Conservation (phyloP, 2,329 filamentous ascomycete genomes). For the Fusarium begoniae region DNA sequence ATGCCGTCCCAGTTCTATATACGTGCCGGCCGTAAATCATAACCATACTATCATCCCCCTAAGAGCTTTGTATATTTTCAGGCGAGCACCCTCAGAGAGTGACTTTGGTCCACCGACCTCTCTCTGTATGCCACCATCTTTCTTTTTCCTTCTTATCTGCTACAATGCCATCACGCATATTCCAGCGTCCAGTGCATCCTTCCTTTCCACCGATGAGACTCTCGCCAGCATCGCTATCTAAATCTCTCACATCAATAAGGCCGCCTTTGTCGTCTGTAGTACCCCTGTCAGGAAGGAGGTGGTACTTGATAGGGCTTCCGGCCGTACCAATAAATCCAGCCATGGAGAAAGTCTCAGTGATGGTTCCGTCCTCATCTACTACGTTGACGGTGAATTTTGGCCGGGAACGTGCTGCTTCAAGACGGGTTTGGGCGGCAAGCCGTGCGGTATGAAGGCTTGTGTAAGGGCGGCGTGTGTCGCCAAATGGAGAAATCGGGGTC, state of each 20-base stretch:
- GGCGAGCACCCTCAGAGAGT: slow-evolving; percentile 23
- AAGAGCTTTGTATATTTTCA: background rate
- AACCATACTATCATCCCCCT: background rate
- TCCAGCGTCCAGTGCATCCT: slow-evolving; percentile 60
- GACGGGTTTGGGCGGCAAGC: slow-evolving; percentile 70
- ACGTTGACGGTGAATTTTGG: slow-evolving; percentile 70
- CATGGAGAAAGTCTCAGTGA: slow-evolving; percentile 63
- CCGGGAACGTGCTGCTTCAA: slow-evolving; percentile 64
- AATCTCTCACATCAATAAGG: slow-evolving; percentile 61
- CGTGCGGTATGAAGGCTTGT: slow-evolving; percentile 63
- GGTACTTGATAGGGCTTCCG: slow-evolving; percentile 68
- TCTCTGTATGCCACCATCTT: slow-evolving; percentile 61
- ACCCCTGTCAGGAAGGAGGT: slow-evolving; percentile 65
- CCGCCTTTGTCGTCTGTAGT: slow-evolving; percentile 66
- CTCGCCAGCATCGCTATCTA: slow-evolving; percentile 60
- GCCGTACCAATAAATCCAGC: slow-evolving; percentile 70
- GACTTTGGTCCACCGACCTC: slow-evolving; percentile 53
- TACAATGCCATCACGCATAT: slow-evolving; percentile 48
- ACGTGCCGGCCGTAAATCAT: slow-evolving; percentile 32
- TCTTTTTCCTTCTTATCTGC: slow-evolving; percentile 60
- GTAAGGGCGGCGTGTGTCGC: slow-evolving; percentile 42
- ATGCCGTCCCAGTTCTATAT: slow-evolving; percentile 1
- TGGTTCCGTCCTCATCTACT: slow-evolving; percentile 59
- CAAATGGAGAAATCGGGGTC: slow-evolving; percentile 15
- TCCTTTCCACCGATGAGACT: slow-evolving; percentile 48